Percentiles rank a stretch among this genome's conserved stretches.
Conservation (phyloP, 2,329 filamentous ascomycete species). For the Cladophialophora psammophila region DNA sequence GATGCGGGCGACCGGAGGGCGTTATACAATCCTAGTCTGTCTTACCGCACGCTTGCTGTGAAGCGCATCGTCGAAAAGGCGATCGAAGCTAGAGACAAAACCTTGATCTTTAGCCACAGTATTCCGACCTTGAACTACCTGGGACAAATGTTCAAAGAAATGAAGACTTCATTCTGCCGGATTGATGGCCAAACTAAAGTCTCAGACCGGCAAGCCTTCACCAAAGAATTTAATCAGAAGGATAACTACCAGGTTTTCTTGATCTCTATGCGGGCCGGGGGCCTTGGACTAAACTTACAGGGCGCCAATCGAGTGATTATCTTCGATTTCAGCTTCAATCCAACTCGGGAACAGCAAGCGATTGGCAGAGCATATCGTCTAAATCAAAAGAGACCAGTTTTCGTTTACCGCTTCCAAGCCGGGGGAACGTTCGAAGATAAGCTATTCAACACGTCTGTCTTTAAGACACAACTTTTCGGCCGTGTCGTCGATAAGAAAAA, state of each 20-base stretch:
- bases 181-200: constrained; percentile 73
- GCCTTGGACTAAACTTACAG: constrained; percentile 81
- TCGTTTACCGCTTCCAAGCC: constrained; percentile 80
- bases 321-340: constrained; percentile 84
- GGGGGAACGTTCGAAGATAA: constrained; percentile 81
- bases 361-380: constrained; percentile 86
- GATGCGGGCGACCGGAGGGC: constrained; percentile 38
- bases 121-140: constrained; percentile 74
- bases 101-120: constrained; percentile 81
- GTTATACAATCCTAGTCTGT: constrained; percentile 60
- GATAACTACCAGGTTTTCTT: constrained; percentile 65
- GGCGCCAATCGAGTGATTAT: constrained; percentile 87
- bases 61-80: constrained; percentile 73
- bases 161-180: constrained; percentile 58
- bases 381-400: constrained; percentile 80
- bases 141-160: constrained; percentile 60
- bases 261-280: constrained; percentile 83
- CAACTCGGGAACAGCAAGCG: constrained; percentile 82
- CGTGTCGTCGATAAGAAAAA: constrained; percentile 86
- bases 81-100: constrained; percentile 69
- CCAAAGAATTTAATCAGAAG: constrained; percentile 73
- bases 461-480: constrained; percentile 80
- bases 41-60: constrained; percentile 74
- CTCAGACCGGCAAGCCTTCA: constrained; percentile 64
- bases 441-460: constrained; percentile 76